Evolutionary conservation across 768 basidiomycete genomes (phyloP), one percentile per base, ranked within the genome.

Genomic region (Amanita subjunquillea): DNA sequence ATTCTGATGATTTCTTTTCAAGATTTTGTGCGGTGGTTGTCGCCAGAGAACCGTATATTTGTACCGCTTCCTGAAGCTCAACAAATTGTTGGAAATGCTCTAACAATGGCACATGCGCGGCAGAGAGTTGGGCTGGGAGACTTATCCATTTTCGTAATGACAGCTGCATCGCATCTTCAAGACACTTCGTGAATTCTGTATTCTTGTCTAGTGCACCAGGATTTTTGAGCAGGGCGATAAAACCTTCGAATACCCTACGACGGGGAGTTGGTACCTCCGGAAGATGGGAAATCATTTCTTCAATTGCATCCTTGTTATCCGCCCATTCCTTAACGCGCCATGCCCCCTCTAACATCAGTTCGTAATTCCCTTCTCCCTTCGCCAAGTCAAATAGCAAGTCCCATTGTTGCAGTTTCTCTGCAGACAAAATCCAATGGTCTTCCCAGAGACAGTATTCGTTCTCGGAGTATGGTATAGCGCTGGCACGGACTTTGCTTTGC

Each of bases 1-100:
- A 75, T 63, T 99, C 96, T 2, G 84, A 84, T 0, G 94, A 95
- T 59, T 94, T 91, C 71, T 91, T 88, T 67, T 98, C 95, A 55
- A 98, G 71, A 63, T 97, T 99, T 62, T 77, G 75, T 0, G 85
- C 85, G 51, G 75, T 96, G 3, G 96, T 98, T 51, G 80, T 79
- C 0, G 88, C 84, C 20, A 99, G 75, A 12, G 87, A 91, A 10
- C 87, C 86, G 60, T 98, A 98, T 25, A 99, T 96, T 56, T 90
- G 87, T 41, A 89, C 86, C 13, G 96, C 92, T 68, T 99, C 96
- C 62, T 91, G 88, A 4, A 99, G 77, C 67, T 99, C 96, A 38
- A 99, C 94, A 59, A 96, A 96, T 65, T 98, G 96, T 66, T 99
- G 96, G 74, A 98, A 99, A 65, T 96, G 89, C 64, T 98, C 94